These are phyloP conservation scores for Saturnispora sekii DNA, from an alignment of 805 yeast genomes.

Conservation along the genomic window DNA sequence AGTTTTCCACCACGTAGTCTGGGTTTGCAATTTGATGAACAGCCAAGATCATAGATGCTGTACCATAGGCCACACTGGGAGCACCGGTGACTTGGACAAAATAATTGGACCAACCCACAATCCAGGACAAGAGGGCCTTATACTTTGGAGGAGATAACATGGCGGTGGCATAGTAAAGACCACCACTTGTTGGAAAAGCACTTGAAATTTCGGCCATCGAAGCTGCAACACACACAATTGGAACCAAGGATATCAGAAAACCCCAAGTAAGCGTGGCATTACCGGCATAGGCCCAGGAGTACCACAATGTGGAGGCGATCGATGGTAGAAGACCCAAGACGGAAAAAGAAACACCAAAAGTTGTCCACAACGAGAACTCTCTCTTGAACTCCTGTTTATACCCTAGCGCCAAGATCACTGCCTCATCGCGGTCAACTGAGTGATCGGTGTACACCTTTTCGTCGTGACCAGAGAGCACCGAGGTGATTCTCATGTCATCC, in stretches of 20 bases:
- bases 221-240: constrained; percentile 48
- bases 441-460: constrained; percentile 34
- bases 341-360: constrained; percentile 55
- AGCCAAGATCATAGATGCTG: constrained; percentile 49
- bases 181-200: constrained; percentile 60
- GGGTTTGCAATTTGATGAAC: constrained; percentile 34
- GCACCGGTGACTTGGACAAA: constrained; percentile 53
- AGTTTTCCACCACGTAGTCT: constrained; percentile 33
- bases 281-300: constrained; percentile 52
- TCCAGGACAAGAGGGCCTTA: constrained; percentile 50
- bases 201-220: constrained; percentile 58
- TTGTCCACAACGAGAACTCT: constrained; percentile 46
- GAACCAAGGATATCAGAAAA: constrained; percentile 44
- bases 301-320: constrained; percentile 52
- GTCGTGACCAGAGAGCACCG: constrained; percentile 18
- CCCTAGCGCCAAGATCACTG: constrained; percentile 46
- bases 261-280: constrained; percentile 59
- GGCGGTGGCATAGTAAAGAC: constrained; percentile 60
- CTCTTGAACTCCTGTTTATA: constrained; percentile 58
- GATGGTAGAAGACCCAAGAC: constrained; percentile 60
- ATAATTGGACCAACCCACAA: constrained; percentile 58
- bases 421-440: constrained; percentile 40
- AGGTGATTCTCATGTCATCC: constrained; percentile 19
- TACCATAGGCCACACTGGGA: constrained; percentile 49
- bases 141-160: constrained; percentile 48